Conservation (phyloP, 2,329 filamentous ascomycete genomes). For the Sporothrix euskadiensis region DNA sequence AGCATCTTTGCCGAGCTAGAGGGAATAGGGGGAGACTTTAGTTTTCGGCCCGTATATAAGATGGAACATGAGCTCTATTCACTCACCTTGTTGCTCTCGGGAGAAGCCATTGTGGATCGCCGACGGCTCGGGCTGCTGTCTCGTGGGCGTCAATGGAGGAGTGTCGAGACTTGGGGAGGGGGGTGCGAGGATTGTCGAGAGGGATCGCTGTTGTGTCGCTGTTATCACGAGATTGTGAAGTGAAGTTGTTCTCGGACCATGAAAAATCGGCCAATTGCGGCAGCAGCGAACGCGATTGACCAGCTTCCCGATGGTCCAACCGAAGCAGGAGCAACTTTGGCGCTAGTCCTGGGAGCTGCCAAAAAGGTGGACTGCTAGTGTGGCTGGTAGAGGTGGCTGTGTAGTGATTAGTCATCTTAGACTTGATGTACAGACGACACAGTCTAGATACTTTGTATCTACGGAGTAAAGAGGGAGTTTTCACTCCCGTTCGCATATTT, state of each 20-base stretch:
- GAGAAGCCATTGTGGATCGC: constrained; percentile 30
- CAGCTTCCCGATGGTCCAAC: constrained; percentile 1
- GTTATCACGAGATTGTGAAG: background rate
- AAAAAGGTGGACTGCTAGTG: background rate
- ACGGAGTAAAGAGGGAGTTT: too few relatives aligned
- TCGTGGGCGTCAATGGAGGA: constrained; percentile 25
- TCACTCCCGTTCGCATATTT: too few relatives aligned
- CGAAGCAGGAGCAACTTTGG: background rate
- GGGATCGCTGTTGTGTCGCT: background rate
- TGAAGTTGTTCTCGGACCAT: background rate
- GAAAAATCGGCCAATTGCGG: constrained; percentile 23
- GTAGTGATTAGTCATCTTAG: constrained; percentile 1
- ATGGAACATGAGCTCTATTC: background rate
- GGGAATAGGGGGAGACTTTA: background rate
- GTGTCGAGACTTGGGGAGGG: background rate
- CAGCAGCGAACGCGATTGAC: constrained; percentile 7
- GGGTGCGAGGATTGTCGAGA: background rate
- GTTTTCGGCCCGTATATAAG: background rate
- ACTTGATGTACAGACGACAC: background rate
- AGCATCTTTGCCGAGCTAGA: constrained; percentile 28
- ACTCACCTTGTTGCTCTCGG: constrained; percentile 23
- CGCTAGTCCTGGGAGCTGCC: background rate
- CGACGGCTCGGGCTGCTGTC: constrained; percentile 28
- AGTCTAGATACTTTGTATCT: too few relatives aligned
- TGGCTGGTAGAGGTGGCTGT: constrained; percentile 1